phyloP scores from a whole-genome alignment of 768 basidiomycete genomes.

The Kondoa malvinella region DNA sequence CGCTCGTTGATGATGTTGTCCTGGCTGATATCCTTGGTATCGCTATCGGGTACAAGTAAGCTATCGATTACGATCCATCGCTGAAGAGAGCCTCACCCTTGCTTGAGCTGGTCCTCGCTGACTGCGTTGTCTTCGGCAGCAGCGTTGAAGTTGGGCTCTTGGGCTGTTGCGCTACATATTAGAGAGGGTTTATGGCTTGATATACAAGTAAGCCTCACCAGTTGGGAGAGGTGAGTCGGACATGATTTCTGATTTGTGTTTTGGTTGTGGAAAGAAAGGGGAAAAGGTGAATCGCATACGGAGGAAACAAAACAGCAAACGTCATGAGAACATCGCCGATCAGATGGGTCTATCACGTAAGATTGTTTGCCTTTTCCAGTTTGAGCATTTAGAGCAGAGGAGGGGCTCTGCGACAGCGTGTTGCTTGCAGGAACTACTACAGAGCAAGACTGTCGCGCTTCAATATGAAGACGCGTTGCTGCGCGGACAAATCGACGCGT shows the following conservation, averaged over 20 bases:
- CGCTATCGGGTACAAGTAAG: not conserved
- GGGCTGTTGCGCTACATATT: not conserved
- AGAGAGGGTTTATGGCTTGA: not conserved
- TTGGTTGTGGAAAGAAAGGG: not conserved
- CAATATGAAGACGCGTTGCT: too few species aligned
- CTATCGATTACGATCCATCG: not conserved
- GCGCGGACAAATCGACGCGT: too few species aligned
- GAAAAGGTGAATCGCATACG: not conserved
- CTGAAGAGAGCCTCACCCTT: not conserved
- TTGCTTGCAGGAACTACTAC: not conserved
- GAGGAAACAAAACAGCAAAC: not conserved
- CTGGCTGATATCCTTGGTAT: not conserved
- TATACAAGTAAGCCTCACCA: not conserved
- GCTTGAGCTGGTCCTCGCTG: not conserved
- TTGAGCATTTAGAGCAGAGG: not conserved
- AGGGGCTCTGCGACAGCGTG: not conserved
- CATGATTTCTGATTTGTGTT: not conserved
- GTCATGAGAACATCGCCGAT: not conserved
- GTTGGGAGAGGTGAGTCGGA: not conserved
- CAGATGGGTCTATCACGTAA: not conserved
- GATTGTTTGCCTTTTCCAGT: not conserved
- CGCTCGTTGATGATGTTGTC: not conserved
- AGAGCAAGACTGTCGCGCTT: not conserved
- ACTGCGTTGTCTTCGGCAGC: not conserved
- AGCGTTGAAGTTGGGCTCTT: not conserved